Evolutionary conservation across 208 protist genomes (phyloP).

Genomic region (Borovskyia barvae): DNA sequence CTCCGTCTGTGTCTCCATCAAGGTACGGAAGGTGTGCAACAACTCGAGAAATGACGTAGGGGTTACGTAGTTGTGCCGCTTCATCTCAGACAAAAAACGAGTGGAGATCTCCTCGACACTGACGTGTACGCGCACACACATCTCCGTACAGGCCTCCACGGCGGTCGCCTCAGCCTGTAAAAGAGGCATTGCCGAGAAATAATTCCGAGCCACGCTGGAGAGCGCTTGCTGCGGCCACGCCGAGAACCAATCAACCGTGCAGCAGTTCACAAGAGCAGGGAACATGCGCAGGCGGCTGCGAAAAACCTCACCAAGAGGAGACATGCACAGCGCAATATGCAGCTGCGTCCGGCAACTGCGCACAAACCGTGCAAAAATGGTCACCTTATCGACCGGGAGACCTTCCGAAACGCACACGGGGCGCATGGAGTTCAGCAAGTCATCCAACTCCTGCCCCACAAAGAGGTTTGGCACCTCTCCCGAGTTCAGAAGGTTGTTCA

Average conservation of each 20-base stretch:
- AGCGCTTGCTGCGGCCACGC: slow-evolving; percentile 96
- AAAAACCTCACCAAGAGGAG: slow-evolving; percentile 95
- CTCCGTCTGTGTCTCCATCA: slow-evolving; percentile 86
- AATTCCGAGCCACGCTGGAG: slow-evolving; percentile 89
- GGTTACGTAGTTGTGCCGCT: slow-evolving; percentile 98
- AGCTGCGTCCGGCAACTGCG: slow-evolving; percentile 92
- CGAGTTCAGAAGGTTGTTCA: slow-evolving; percentile 98
- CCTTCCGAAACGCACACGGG: slow-evolving; percentile 91
- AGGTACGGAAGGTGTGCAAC: slow-evolving; percentile 86
- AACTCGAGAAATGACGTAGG: slow-evolving; percentile 98
- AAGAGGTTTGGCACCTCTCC: slow-evolving; percentile 99
- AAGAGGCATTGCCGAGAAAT: slow-evolving; percentile 62
- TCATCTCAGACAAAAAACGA: slow-evolving; percentile 90
- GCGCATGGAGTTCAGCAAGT: slow-evolving; percentile 93
- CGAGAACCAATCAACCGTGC: slow-evolving; percentile 99
- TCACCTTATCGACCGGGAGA: slow-evolving; percentile 92
- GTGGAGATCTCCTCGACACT: slow-evolving; percentile 89
- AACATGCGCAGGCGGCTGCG: slow-evolving; percentile 96
- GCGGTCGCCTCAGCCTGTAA: slow-evolving; percentile 33
- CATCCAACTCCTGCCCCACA: slow-evolving; percentile 91
- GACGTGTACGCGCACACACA: slow-evolving; percentile 95
- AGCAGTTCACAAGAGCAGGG: slow-evolving; percentile 98
- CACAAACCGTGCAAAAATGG: slow-evolving; percentile 95
- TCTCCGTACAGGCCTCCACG: slow-evolving; percentile 72
- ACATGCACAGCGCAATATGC: slow-evolving; percentile 97